Evolutionary conservation across 148 eudicot species (phyloP), one percentile per base, ranked within the genome.

Genomic region (Camellia lanceoleosa): DNA sequence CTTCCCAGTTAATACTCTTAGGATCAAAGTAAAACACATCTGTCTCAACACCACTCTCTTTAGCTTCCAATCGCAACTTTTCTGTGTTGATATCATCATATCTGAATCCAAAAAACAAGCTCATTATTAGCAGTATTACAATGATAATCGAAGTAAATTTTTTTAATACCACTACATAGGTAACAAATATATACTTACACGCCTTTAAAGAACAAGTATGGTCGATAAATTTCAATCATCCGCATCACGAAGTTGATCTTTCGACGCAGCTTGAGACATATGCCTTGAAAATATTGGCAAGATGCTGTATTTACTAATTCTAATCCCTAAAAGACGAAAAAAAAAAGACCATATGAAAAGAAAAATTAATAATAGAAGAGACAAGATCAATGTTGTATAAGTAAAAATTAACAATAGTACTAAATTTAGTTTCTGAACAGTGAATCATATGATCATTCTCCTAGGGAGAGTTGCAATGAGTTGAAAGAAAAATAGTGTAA

Each of bases 141-240:
- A 52, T 30, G 38, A 20, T 51, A 49, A n/a, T 3, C 49, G 7
- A 4, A 42, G 16, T 3, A 55, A 65, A 20, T 43, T 3, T 14
- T 1, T 1, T 49, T 52, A 14, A 30, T 6, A 6, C 1, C 0
- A 20, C 8, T 20, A 18, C 7, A 0, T 20, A 59, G 62, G 30
- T 18, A 63, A 4, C 0, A 2, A 11, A 19, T n/a, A 19, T 5
- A 23, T 58, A 80, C 93, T 85, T 90, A 92, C 96, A 88, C 73
- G 76, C 91, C 92, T 85, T 88, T 89, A 84, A 89, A 90, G 90
- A 92, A 92, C 87, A 89, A 56, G 83, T 92, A 92, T 0, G 97
- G 94, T 66, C 78, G 71, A 75, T 90, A 92, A 64, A 92, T 84
- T 46, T 92, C 94, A 0, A 85, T 79, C 74, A 92, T 62, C 51